Evolutionary conservation across 2,329 filamentous ascomycete species (phyloP).

Genomic region (Penicillium hordei): DNA sequence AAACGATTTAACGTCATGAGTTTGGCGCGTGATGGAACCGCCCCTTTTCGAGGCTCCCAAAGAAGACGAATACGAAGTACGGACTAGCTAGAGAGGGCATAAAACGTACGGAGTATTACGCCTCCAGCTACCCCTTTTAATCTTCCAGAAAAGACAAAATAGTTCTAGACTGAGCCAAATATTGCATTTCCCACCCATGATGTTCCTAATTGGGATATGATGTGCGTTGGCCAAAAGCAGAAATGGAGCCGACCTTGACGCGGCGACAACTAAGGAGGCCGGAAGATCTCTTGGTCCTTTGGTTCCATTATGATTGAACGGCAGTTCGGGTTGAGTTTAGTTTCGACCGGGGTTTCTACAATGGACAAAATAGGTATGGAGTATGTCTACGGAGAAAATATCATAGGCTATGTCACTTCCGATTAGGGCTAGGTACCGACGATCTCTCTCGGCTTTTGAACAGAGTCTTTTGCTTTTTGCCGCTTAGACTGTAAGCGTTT

Average conservation of each 20-base stretch:
- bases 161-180: background rate
- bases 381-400: background rate
- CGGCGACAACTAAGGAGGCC: background rate
- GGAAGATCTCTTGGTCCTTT: background rate
- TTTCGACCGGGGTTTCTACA: background rate
- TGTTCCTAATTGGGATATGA: background rate
- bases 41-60: background rate
- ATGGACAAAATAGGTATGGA: no score
- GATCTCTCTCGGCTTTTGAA: slow-evolving; percentile 1
- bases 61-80: background rate
- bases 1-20: background rate
- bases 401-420: background rate
- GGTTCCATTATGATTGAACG: background rate
- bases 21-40: background rate
- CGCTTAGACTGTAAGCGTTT: background rate
- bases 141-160: background rate
- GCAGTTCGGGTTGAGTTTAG: background rate
- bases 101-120: background rate
- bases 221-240: background rate
- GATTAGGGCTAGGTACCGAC: background rate
- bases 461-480: background rate
- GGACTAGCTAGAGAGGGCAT: no score
- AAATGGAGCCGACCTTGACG: background rate
- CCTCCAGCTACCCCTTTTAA: background rate
- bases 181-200: background rate